Evolutionary conservation across 495 filamentous ascomycete genomes (phyloP), one percentile per base, ranked within the genome.

Genomic region (Sordaria brevicollis): DNA sequence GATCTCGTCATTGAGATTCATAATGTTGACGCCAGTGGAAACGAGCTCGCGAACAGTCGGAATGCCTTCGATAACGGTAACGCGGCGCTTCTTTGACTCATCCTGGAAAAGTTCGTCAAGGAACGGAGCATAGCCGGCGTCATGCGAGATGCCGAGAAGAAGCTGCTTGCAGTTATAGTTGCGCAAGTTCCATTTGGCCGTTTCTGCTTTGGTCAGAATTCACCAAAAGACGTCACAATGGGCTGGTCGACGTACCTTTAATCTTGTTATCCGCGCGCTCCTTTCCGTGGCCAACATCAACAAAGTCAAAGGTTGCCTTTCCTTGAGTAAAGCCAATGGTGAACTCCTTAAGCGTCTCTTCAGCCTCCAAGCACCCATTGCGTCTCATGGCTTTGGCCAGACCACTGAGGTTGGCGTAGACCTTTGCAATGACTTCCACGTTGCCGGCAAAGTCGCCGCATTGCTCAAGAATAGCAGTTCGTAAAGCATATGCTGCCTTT

Each of bases 91-190:
- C 36, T 85, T 83, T 39, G 84, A 77, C 4, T 81, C 79, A 66
- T 89, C 86, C 49, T 81, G 80, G 65, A 87, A 78, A 43, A 89
- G 82, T 71, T 92, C 83, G 73, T 89, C 88, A n/a, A 97, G 79
- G 69, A 90, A 85, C 2, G 87, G 83, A 31, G 86, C 87, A 77
- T 93, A 96, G 37, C 88, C 86, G 69, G 87, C 86, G 77, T 93
- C 90, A 71, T 92, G 90, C 25, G 90, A 91, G 71, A 92, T 89
- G 13, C 92, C 93, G 57, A 97, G 82, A 65, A 94, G 81, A 49
- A 96, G 89, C 71, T 93, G 92, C 73, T 90, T 91, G 79, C 93
- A 96, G 77, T 93, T 91, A 74, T 83, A 86, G 74, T 94, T 86
- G 87, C 88, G 82, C 86, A 92, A 72, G 80, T 88, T 82, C 78